phyloP scores from a whole-genome alignment of 2,329 filamentous ascomycete genomes.

The Colletotrichum sp. region DNA sequence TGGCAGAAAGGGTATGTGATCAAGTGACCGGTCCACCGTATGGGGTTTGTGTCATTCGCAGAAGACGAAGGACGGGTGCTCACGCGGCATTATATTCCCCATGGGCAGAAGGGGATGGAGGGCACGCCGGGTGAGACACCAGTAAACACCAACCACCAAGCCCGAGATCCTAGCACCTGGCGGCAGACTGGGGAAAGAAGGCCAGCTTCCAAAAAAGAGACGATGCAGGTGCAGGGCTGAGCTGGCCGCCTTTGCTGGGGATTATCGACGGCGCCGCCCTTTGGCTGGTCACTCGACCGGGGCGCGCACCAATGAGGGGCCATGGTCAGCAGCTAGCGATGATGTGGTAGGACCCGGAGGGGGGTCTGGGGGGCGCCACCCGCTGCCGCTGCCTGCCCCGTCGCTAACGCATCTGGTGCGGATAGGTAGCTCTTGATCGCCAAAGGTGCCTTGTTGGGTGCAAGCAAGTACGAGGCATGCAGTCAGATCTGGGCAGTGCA shows the following conservation, averaged over 20 bases:
- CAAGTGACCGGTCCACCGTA: slow-evolving; percentile 10
- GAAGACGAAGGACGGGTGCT: not conserved
- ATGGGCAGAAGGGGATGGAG: not conserved
- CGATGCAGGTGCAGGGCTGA: slow-evolving; percentile 15
- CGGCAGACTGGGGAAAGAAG: not conserved
- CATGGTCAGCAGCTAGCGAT: slow-evolving; percentile 1
- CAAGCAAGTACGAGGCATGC: not conserved
- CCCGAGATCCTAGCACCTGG: not conserved
- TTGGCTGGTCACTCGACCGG: slow-evolving; percentile 19
- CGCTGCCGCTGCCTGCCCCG: slow-evolving; percentile 11
- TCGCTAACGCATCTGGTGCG: not conserved
- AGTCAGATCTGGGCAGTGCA: slow-evolving; percentile 19
- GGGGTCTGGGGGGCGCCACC: not conserved
- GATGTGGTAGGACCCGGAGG: not conserved
- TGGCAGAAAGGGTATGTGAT: slow-evolving; percentile 9
- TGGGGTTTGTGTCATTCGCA: not conserved
- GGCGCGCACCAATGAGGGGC: slow-evolving; percentile 3
- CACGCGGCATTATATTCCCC: slow-evolving; percentile 20
- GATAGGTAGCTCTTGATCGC: not conserved
- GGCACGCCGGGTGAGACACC: slow-evolving; percentile 7
- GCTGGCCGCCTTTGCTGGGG: not conserved
- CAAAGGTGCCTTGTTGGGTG: not conserved
- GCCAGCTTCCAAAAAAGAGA: not conserved
- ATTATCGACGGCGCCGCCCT: slow-evolving; percentile 4
- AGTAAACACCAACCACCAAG: not conserved